A percentile compares a stretch with the other conserved stretches of the same genome.
phyloP scores from a whole-genome alignment of 2,329 filamentous ascomycete species.

The Penicillium glabrum region DNA sequence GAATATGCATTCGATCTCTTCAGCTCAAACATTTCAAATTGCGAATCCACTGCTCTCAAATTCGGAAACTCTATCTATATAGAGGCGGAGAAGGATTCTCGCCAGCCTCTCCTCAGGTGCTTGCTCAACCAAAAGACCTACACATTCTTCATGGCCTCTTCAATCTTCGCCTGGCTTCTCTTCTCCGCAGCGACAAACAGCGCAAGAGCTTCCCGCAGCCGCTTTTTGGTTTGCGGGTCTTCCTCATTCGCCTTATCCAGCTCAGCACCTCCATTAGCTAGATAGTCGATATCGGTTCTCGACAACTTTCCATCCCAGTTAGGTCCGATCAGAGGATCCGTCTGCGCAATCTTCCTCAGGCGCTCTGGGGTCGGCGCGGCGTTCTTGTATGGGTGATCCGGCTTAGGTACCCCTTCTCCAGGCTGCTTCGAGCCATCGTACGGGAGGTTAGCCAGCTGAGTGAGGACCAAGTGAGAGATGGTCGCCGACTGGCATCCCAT shows the following conservation, averaged over 20 bases:
- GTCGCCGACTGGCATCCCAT: slow-evolving; percentile 17
- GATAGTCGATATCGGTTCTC: slow-evolving; percentile 47
- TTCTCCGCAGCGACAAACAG: slow-evolving; percentile 14
- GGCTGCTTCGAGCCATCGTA: slow-evolving; percentile 14
- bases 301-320: slow-evolving; percentile 43
- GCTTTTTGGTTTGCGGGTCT: slow-evolving; percentile 12
- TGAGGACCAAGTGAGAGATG: slow-evolving; percentile 13
- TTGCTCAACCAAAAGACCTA: neutral
- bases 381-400: slow-evolving; percentile 37
- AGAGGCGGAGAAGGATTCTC: neutral
- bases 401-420: slow-evolving; percentile 40
- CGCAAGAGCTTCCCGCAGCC: slow-evolving; percentile 12
- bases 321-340: slow-evolving; percentile 43
- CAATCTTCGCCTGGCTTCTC: slow-evolving; percentile 18
- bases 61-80: slow-evolving; percentile 1
- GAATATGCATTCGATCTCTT: neutral
- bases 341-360: slow-evolving; percentile 35
- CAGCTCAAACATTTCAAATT: neutral
- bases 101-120: neutral
- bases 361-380: slow-evolving; percentile 25
- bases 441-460: slow-evolving; percentile 11
- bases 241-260: slow-evolving; percentile 40
- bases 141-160: slow-evolving; percentile 12
- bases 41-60: neutral
- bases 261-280: slow-evolving; percentile 45